Conservation (phyloP, 2,329 filamentous ascomycete genomes). For the Lizonia empirigonia region DNA sequence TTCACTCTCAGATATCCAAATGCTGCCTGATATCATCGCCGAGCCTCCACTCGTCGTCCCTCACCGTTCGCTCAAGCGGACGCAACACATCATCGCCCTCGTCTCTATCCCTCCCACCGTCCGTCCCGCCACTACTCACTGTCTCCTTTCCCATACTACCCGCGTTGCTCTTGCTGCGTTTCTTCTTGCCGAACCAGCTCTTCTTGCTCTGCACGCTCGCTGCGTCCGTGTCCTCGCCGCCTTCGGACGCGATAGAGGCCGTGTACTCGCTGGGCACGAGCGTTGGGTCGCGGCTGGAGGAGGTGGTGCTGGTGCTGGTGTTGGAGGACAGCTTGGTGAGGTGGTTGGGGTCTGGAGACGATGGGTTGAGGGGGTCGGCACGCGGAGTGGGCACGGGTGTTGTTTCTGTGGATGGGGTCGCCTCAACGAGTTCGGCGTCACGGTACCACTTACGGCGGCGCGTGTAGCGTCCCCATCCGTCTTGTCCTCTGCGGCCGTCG, state of each 20-base stretch:
- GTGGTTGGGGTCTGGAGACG: constrained; percentile 28
- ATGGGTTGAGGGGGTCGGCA: constrained; percentile 38
- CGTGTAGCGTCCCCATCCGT: constrained; percentile 95
- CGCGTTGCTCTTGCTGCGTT: constrained; percentile 32
- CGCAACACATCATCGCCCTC: constrained; percentile 57
- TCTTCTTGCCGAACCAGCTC: constrained; percentile 47
- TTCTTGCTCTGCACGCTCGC: constrained; percentile 41
- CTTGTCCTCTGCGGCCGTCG: constrained; percentile 78
- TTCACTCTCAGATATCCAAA: constrained; percentile 63
- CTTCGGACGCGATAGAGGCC: constrained; percentile 32
- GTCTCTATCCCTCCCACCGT: constrained; percentile 43
- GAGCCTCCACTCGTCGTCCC: constrained; percentile 71
- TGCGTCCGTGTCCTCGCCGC: constrained; percentile 26
- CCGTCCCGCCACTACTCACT: constrained; percentile 35
- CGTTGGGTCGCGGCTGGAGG: constrained; percentile 29
- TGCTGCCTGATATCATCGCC: constrained; percentile 86
- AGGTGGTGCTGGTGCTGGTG: constrained; percentile 30
- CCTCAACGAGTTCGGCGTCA: constrained; percentile 91
- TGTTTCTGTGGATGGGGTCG: constrained; percentile 55
- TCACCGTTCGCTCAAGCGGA: constrained; percentile 56
- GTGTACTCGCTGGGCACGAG: constrained; percentile 36
- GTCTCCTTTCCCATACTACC: constrained; percentile 41
- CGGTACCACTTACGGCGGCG: constrained; percentile 94
- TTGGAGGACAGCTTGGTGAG: constrained; percentile 32
- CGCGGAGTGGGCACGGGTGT: constrained; percentile 51